Percentiles rank a stretch among this genome's conserved stretches.
Evolutionary conservation across 225 moss, liverwort and hornwort genomes (phyloP).

Genomic region (Sphagnum contortum): DNA sequence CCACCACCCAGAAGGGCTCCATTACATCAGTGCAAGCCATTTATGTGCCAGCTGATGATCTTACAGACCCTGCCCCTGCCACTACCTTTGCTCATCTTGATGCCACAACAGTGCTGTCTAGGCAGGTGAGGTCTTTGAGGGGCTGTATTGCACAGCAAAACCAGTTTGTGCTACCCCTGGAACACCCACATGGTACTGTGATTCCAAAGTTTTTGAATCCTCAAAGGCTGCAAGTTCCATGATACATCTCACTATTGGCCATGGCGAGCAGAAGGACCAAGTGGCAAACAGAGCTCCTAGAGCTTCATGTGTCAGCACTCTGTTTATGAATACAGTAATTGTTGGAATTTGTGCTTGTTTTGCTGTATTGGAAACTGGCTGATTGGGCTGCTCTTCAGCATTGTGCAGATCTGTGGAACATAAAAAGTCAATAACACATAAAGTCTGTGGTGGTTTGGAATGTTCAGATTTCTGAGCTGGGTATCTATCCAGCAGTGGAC

Average conservation of each 20-base stretch:
- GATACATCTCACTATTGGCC: too few species aligned
- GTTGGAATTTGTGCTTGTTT: background rate
- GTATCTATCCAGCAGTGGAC: conserved; percentile 83
- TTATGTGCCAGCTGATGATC: conserved; percentile 62
- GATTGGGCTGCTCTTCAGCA: too few species aligned
- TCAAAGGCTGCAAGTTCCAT: too few species aligned
- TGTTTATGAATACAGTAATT: background rate
- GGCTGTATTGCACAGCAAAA: background rate
- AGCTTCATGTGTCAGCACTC: background rate
- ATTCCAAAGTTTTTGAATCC: too few species aligned
- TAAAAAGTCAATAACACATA: too few species aligned
- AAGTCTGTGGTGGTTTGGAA: too few species aligned
- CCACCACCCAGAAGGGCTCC: conserved; percentile 54
- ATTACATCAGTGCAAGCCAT: conserved; percentile 68
- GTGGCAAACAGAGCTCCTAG: background rate
- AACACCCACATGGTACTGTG: too few species aligned
- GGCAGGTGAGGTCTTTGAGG: conserved; percentile 22
- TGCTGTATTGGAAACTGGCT: too few species aligned
- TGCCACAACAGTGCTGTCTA: conserved; percentile 58
- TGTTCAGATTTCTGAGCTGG: conserved; percentile 69
- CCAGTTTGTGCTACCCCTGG: too few species aligned
- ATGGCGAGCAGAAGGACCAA: too few species aligned
- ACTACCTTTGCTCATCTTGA: conserved; percentile 75
- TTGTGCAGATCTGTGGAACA: too few species aligned
- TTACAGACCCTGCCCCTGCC: conserved; percentile 64